phyloP scores from a whole-genome alignment of 2,329 filamentous ascomycete genomes.

The Beauveria sp. region DNA sequence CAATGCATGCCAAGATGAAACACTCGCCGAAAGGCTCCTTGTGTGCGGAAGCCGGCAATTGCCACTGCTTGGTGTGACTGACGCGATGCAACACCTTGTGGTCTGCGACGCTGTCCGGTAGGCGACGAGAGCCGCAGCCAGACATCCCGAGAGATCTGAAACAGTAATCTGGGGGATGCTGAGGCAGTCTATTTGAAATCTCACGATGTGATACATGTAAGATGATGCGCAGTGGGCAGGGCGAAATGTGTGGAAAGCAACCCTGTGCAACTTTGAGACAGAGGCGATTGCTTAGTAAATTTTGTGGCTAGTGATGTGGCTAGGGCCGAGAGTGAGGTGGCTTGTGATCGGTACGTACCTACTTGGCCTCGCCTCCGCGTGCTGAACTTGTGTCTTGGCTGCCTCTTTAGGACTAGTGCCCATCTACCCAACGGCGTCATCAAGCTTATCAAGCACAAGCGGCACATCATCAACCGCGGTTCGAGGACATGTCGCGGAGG shows the following conservation, averaged over 20 bases:
- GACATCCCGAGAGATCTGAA: not conserved
- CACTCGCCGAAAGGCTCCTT: not conserved
- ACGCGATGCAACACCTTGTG: not conserved
- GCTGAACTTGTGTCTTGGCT: constrained; percentile 23
- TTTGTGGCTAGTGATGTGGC: not conserved
- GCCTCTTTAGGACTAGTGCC: constrained; percentile 22
- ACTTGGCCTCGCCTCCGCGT: not conserved
- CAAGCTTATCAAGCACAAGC: not conserved
- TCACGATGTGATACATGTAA: not conserved
- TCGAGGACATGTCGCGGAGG: not conserved
- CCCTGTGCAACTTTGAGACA: too few species aligned
- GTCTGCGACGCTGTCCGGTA: constrained; percentile 1
- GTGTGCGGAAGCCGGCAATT: not conserved
- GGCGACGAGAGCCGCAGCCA: not conserved
- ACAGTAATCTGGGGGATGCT: not conserved
- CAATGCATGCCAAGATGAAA: constrained; percentile 1
- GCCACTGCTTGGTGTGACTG: not conserved
- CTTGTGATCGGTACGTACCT: not conserved
- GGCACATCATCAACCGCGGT: not conserved
- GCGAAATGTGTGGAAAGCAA: too few species aligned
- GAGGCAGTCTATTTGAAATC: not conserved
- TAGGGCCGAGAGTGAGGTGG: not conserved
- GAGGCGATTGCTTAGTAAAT: too few species aligned
- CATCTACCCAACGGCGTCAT: not conserved
- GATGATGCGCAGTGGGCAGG: not conserved